These are phyloP conservation scores for Eragrostis nindensis DNA, from an alignment of 176 grass and related monocot species.

Conservation along the genomic window DNA sequence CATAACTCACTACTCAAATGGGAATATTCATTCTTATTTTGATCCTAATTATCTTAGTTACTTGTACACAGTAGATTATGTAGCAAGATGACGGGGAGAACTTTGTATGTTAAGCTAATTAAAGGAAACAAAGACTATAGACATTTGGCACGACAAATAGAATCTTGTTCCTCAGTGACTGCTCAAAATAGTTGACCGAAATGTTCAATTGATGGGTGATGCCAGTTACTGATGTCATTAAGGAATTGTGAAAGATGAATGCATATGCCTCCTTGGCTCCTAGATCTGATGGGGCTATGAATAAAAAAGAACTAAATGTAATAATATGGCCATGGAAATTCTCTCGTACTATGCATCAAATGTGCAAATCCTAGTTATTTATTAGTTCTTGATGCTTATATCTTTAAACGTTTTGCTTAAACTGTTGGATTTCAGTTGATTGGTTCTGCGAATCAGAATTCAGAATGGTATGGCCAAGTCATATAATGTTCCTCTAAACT, in stretches of 20 bases:
- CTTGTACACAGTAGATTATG: not conserved
- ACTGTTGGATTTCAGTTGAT: not conserved
- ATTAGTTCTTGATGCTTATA: not conserved
- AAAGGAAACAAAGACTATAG: not conserved
- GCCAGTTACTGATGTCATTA: slow-evolving; percentile 8
- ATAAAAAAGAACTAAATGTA: not conserved
- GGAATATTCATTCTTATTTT: not conserved
- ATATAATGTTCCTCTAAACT: not conserved
- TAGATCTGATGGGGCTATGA: not conserved
- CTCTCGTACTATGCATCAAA: slow-evolving; percentile 10
- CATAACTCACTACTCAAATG: slow-evolving; percentile 3
- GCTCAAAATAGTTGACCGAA: not conserved
- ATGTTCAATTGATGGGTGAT: not conserved
- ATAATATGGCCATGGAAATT: not conserved
- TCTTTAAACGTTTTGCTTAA: not conserved
- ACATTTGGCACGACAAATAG: not conserved
- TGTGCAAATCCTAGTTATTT: not conserved
- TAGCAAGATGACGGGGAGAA: not conserved
- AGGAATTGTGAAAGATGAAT: not conserved
- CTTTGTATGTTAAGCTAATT: not conserved
- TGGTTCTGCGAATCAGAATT: not conserved
- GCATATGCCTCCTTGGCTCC: not conserved
- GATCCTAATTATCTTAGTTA: not conserved
- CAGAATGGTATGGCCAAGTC: not conserved
- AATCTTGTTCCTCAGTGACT: not conserved